phyloP scores from a whole-genome alignment of 2,329 filamentous ascomycete species.

The Furcasterigmium sp. region DNA sequence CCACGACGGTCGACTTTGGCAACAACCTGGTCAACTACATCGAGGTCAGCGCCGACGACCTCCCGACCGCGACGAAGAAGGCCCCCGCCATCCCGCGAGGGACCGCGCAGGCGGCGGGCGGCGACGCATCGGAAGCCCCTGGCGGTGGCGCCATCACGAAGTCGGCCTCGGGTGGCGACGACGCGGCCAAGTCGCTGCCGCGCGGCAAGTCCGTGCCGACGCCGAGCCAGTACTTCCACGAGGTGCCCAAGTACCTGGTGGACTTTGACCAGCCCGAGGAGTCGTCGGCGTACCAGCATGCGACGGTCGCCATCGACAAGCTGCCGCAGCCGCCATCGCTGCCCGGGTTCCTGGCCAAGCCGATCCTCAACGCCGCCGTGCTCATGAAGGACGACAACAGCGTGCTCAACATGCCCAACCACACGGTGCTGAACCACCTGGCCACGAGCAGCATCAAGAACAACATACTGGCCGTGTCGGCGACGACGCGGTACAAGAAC shows the following conservation, averaged over 20 bases:
- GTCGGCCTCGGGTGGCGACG: conserved; percentile 31
- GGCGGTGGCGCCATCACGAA: conserved; percentile 19
- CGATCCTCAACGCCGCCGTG: conserved; percentile 85
- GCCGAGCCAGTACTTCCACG: conserved; percentile 59
- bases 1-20: conserved; percentile 94
- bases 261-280: conserved; percentile 87
- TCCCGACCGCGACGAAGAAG: conserved; percentile 32
- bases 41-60: conserved; percentile 77
- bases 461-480: conserved; percentile 88
- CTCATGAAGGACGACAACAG: conserved; percentile 98
- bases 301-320: conserved; percentile 69
- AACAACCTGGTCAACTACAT: conserved; percentile 99
- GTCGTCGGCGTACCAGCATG: conserved; percentile 66
- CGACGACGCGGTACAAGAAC: conserved; percentile 93
- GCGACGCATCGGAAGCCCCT: conserved; percentile 19
- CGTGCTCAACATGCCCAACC: conserved; percentile 93
- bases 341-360: conserved; percentile 88
- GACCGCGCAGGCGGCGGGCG: conserved; percentile 22
- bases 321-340: conserved; percentile 79
- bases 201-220: conserved; percentile 52
- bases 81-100: no score
- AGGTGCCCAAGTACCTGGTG: conserved; percentile 78
- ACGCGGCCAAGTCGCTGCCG: conserved; percentile 32
- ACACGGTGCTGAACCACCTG: conserved; percentile 92
- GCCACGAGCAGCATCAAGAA: conserved; percentile 98